phyloP scores from a whole-genome alignment of 1,284 basidiomycete species.

The Exobasidium cylindrosporum region DNA sequence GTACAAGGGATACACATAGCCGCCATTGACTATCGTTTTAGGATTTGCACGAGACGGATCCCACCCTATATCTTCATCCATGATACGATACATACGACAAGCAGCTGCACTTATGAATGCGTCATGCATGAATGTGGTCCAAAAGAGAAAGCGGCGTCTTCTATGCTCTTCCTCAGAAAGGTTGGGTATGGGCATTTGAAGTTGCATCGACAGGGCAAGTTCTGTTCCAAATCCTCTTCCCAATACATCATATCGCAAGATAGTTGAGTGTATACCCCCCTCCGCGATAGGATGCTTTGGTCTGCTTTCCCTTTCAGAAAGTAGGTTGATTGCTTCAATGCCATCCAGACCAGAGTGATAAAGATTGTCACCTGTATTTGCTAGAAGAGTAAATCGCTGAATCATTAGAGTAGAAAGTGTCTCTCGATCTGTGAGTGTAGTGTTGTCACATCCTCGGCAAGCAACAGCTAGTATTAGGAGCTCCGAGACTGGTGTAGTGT shows the following conservation, averaged over 20 bases:
- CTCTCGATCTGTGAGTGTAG: not conserved
- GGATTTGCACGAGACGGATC: not conserved
- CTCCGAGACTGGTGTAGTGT: constrained; percentile 1
- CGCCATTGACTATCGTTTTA: not conserved
- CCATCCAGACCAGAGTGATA: not conserved
- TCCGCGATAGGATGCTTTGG: not conserved
- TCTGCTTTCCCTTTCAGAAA: not conserved
- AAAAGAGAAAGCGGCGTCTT: not conserved
- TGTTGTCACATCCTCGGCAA: not conserved
- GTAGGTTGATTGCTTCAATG: constrained; percentile 3
- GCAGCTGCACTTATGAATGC: constrained; percentile 7
- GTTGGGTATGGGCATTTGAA: not conserved
- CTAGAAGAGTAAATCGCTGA: not conserved
- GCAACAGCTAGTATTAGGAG: constrained; percentile 1
- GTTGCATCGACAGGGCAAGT: not conserved
- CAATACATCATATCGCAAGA: not conserved
- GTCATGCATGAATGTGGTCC: not conserved
- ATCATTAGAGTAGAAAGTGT: not conserved
- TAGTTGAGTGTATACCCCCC: not conserved
- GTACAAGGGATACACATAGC: not conserved
- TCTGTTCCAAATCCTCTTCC: constrained; percentile 1
- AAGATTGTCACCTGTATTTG: not conserved
- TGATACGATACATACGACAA: constrained; percentile 8
- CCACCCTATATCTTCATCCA: constrained; percentile 5
- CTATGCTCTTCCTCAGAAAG: not conserved